A percentile compares a stretch with the other conserved stretches of the same genome.
Conservation (phyloP, 2,329 filamentous ascomycete genomes). For the Colletotrichum falcatum region DNA sequence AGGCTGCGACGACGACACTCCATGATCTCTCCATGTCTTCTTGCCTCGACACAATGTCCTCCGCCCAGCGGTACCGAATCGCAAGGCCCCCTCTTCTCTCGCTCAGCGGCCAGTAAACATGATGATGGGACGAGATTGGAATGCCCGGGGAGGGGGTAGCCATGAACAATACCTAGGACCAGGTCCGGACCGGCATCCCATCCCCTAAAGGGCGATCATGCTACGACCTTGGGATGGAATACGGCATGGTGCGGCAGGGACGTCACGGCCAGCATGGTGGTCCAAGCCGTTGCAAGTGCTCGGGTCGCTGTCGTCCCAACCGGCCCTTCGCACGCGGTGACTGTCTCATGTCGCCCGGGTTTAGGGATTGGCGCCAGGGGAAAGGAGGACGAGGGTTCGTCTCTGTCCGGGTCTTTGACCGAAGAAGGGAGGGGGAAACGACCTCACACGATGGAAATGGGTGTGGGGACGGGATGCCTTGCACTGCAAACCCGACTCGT, state of each 20-base stretch:
- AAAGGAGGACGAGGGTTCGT: slow-evolving; percentile 6
- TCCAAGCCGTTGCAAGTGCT: slow-evolving; percentile 17
- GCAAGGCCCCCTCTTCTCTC: neutral
- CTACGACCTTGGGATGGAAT: slow-evolving; percentile 27
- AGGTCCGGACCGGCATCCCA: neutral
- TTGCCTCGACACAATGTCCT: neutral
- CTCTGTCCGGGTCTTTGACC: slow-evolving; percentile 12
- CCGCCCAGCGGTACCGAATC: neutral
- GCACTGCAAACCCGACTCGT: slow-evolving; percentile 16
- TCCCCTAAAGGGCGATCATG: slow-evolving; percentile 40
- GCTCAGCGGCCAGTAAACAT: neutral
- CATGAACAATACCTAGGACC: neutral
- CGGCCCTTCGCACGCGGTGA: slow-evolving; percentile 22
- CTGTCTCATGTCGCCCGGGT: slow-evolving; percentile 29
- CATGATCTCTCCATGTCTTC: slow-evolving; percentile 4
- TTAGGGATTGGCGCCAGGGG: slow-evolving; percentile 26
- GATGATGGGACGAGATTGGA: slow-evolving; percentile 17
- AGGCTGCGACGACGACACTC: slow-evolving; percentile 32
- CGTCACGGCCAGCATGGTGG: slow-evolving; percentile 23
- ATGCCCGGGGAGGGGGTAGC: no score
- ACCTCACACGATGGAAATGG: neutral
- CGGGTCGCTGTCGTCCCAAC: slow-evolving; percentile 27
- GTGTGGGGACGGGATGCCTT: neutral
- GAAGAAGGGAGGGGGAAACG: neutral
- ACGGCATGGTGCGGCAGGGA: slow-evolving; percentile 37